phyloP scores from a whole-genome alignment of 176 grass and related monocot species.

The Aegilops speltoides region DNA sequence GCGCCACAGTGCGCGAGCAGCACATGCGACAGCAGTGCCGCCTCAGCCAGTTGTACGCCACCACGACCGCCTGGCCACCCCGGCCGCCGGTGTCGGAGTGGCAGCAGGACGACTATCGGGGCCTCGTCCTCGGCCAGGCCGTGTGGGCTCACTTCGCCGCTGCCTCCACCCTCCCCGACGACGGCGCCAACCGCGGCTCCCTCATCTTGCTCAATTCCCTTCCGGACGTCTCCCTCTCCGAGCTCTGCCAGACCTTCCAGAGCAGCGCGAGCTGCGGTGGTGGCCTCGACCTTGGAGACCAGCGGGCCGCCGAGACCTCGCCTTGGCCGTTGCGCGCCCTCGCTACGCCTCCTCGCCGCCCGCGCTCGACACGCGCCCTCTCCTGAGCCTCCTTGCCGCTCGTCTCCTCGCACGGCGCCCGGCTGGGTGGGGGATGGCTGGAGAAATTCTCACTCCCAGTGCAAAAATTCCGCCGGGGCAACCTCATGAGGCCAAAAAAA shows the following conservation, averaged over 20 bases:
- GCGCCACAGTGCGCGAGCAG: conserved; percentile 58
- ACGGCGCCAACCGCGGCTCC: conserved; percentile 59
- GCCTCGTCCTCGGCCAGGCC: conserved; percentile 49
- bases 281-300: no score
- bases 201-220: conserved; percentile 73
- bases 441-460: no score
- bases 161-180: conserved; percentile 16
- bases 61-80: conserved; percentile 1
- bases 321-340: no score
- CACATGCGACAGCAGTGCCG: conserved; percentile 72
- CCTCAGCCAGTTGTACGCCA: conserved; percentile 49
- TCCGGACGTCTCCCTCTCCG: conserved; percentile 45
- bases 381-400: no score
- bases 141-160: conserved; percentile 82
- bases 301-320: no score
- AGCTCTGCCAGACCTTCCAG: conserved; percentile 67
- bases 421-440: no score
- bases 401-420: no score
- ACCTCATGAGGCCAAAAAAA: no score
- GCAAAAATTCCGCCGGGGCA: no score
- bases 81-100: conserved; percentile 42
- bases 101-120: conserved; percentile 15
- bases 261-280: no score
- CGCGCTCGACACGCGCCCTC: no score
- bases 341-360: no score